Evolutionary conservation across 2,329 filamentous ascomycete species (phyloP).

Genomic region (Zasmidium citrigriseum): DNA sequence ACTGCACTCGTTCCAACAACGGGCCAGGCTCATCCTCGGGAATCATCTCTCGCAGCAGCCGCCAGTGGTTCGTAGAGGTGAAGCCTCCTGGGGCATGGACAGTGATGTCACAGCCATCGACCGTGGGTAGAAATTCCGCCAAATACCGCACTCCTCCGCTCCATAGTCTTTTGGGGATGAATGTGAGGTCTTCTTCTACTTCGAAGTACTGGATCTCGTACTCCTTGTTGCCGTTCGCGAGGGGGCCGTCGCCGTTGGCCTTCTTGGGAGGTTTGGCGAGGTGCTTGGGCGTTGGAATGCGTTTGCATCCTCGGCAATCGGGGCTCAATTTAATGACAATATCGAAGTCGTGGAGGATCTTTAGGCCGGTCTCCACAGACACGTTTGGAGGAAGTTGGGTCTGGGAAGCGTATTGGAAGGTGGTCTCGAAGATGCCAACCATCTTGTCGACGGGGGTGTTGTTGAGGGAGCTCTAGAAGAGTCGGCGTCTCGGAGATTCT

Average conservation of each 20-base stretch:
- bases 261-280: slow-evolving; percentile 17
- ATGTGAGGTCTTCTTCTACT: slow-evolving; percentile 38
- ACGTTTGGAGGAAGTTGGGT: slow-evolving; percentile 30
- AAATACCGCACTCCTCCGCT: slow-evolving; percentile 34
- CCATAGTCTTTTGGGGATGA: slow-evolving; percentile 38
- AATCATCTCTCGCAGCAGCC: slow-evolving; percentile 28
- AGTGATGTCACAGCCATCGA: slow-evolving; percentile 38
- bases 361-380: slow-evolving; percentile 25
- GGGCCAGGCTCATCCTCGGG: slow-evolving; percentile 19
- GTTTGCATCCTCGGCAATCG: slow-evolving; percentile 32
- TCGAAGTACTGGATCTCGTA: slow-evolving; percentile 29
- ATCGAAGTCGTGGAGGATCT: slow-evolving; percentile 37
- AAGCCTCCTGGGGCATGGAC: slow-evolving; percentile 38
- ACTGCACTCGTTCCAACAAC: slow-evolving; percentile 14
- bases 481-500: neutral
- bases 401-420: slow-evolving; percentile 33
- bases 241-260: slow-evolving; percentile 12
- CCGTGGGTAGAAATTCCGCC: slow-evolving; percentile 30
- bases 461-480: neutral
- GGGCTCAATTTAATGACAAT: slow-evolving; percentile 34
- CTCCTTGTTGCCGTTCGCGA: slow-evolving; percentile 11
- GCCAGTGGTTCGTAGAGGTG: slow-evolving; percentile 36
- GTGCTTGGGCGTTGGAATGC: slow-evolving; percentile 14
- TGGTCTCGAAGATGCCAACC: slow-evolving; percentile 34
- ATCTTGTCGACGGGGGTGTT: neutral